Conservation (phyloP, 805 yeast genomes). For the Pichia californica region DNA sequence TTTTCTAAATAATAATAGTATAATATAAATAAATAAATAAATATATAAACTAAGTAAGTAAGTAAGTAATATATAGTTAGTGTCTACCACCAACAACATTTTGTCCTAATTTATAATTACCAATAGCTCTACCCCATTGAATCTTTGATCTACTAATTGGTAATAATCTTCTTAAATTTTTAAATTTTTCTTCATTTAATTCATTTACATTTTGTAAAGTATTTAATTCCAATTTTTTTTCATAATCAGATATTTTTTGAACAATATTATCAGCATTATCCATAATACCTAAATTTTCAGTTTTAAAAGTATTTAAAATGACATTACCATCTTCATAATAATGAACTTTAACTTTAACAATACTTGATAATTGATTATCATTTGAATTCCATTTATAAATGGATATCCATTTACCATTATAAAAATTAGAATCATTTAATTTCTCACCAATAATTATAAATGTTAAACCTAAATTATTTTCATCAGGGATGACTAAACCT, state of each 20-base stretch:
- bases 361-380: constrained; percentile 40
- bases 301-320: constrained; percentile 45
- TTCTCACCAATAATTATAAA: constrained; percentile 66
- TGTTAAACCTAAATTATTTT: constrained; percentile 28
- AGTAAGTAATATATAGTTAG: too few species aligned
- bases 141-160: constrained; percentile 89
- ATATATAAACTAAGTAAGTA: not conserved
- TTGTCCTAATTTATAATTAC: constrained; percentile 80
- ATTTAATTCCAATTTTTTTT: constrained; percentile 51
- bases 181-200: constrained; percentile 76
- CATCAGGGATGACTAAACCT: constrained; percentile 35
- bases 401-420: constrained; percentile 94
- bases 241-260: constrained; percentile 46
- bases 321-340: constrained; percentile 97
- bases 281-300: constrained; percentile 8
- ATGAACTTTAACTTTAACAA: constrained; percentile 67
- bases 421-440: constrained; percentile 68
- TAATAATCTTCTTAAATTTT: constrained; percentile 78
- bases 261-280: constrained; percentile 25
- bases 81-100: constrained; percentile 52
- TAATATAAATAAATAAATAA: not conserved
- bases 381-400: constrained; percentile 44
- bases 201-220: constrained; percentile 58
- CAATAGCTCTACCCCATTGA: constrained; percentile 93
- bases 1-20: constrained; percentile 25